These are phyloP conservation scores for Chalara sp. DNA, from an alignment of 2,329 filamentous ascomycete species.

Conservation along the genomic window DNA sequence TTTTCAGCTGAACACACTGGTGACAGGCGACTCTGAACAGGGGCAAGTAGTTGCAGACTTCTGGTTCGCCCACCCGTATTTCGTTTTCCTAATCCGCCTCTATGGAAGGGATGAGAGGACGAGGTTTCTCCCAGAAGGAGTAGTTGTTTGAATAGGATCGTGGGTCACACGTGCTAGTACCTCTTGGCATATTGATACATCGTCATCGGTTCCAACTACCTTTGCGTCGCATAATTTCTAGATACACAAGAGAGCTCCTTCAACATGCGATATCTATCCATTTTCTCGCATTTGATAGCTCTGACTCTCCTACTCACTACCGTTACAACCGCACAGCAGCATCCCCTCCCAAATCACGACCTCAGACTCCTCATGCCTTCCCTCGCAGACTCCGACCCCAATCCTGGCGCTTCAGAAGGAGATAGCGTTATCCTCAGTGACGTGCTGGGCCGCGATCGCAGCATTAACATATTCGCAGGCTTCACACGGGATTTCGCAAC, in stretches of 20 bases:
- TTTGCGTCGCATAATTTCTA: too few relatives aligned
- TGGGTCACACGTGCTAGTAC: too few relatives aligned
- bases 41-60: too few relatives aligned
- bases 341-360: slow-evolving; percentile 13
- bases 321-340: slow-evolving; percentile 4
- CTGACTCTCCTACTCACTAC: slow-evolving; percentile 7
- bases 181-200: too few relatives aligned
- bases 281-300: slow-evolving; percentile 11
- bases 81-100: too few relatives aligned
- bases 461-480: slow-evolving; percentile 77
- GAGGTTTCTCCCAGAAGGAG: too few relatives aligned
- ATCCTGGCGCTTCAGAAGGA: background rate
- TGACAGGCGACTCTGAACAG: too few relatives aligned
- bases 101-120: too few relatives aligned
- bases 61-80: too few relatives aligned
- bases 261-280: slow-evolving; percentile 13
- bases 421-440: slow-evolving; percentile 66
- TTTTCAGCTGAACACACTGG: too few relatives aligned
- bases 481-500: slow-evolving; percentile 69
- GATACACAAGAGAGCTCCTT: background rate
- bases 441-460: slow-evolving; percentile 71
- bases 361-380: slow-evolving; percentile 21
- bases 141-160: too few relatives aligned
- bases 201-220: too few relatives aligned
- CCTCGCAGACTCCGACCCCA: slow-evolving; percentile 23